phyloP scores from a whole-genome alignment of 176 grass and related monocot species.

The Oryza longistaminata region DNA sequence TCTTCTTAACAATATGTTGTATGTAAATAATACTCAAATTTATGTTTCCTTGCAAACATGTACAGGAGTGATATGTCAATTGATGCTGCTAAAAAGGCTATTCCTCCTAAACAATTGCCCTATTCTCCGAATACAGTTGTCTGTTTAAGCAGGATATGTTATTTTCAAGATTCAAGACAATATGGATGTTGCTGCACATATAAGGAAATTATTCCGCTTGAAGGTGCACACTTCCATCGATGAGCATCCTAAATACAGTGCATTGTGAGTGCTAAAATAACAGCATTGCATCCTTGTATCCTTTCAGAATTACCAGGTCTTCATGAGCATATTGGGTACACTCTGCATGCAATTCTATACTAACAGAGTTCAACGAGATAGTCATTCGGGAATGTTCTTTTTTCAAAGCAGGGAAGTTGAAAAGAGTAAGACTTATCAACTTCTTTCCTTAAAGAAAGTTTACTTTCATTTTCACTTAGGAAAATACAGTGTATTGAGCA shows the following conservation, averaged over 20 bases:
- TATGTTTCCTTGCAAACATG: background rate
- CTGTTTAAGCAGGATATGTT: background rate
- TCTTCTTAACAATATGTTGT: background rate
- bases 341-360: background rate
- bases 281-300: too few relatives aligned
- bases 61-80: background rate
- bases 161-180: background rate
- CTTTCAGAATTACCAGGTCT: background rate
- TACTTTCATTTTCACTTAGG: slow-evolving; percentile 15
- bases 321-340: background rate
- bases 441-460: slow-evolving; percentile 6
- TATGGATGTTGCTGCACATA: background rate
- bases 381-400: background rate
- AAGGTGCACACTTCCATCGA: background rate
- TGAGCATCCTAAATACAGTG: background rate
- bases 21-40: background rate
- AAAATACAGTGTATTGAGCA: background rate
- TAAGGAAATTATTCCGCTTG: background rate
- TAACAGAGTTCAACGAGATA: background rate
- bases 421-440: slow-evolving; percentile 27
- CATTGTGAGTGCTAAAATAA: background rate
- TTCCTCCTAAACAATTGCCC: background rate
- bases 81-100: background rate
- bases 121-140: background rate
- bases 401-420: slow-evolving; percentile 17